These are phyloP conservation scores for Pneumocystis jirovecii DNA, from an alignment of 1,139 yeast species.

Conservation along the genomic window DNA sequence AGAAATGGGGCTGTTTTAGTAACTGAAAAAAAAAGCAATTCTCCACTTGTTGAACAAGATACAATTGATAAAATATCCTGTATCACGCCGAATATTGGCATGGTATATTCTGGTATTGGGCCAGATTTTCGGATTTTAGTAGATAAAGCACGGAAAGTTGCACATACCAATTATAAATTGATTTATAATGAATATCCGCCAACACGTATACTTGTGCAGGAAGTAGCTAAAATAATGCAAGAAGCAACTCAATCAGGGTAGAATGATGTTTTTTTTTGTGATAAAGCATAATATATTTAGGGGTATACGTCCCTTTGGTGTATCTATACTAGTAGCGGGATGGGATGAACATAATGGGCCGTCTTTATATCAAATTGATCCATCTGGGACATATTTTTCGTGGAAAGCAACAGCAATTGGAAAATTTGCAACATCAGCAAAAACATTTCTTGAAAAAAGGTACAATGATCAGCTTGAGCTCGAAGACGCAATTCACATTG, in stretches of 20 bases:
- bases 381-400: slow-evolving; percentile 96
- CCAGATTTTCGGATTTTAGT: slow-evolving; percentile 93
- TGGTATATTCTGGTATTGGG: slow-evolving; percentile 97
- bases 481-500: slow-evolving; percentile 96
- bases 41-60: slow-evolving; percentile 61
- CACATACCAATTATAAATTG: slow-evolving; percentile 86
- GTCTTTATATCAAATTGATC: slow-evolving; percentile 81
- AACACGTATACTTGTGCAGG: slow-evolving; percentile 83
- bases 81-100: slow-evolving; percentile 90
- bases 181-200: slow-evolving; percentile 95
- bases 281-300: slow-evolving; percentile 22
- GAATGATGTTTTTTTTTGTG: background rate
- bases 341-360: slow-evolving; percentile 62
- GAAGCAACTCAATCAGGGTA: slow-evolving; percentile 82
- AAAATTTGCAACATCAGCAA: slow-evolving; percentile 83
- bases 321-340: slow-evolving; percentile 85
- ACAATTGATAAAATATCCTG: slow-evolving; percentile 64
- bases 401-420: slow-evolving; percentile 99
- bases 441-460: slow-evolving; percentile 91
- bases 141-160: slow-evolving; percentile 82
- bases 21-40: slow-evolving; percentile 81
- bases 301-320: slow-evolving; percentile 97
- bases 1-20: slow-evolving; percentile 95
- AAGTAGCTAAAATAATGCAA: slow-evolving; percentile 91
- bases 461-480: slow-evolving; percentile 95